Evolutionary conservation across 495 filamentous ascomycete species (phyloP).

Genomic region (Neurospora sp.): DNA sequence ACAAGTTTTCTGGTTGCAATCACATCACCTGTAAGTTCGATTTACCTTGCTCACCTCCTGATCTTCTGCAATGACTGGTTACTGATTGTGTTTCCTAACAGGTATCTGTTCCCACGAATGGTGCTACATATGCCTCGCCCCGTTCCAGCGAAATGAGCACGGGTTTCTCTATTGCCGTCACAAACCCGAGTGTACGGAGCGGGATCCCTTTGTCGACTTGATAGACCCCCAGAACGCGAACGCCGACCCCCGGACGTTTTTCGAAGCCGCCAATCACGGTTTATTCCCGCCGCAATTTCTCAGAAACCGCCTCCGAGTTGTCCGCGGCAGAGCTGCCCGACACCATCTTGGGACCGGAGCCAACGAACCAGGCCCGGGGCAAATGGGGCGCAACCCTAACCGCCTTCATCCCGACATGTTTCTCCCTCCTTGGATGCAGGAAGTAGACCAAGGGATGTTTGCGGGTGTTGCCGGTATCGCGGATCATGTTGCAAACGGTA

Average conservation of each 20-base stretch:
- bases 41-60: background rate
- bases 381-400: background rate
- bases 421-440: background rate
- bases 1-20: slow-evolving; percentile 38
- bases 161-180: slow-evolving; percentile 26
- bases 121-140: slow-evolving; percentile 35
- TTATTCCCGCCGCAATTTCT: background rate
- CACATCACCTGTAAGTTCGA: slow-evolving; percentile 35
- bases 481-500: background rate
- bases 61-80: background rate
- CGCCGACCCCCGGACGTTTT: background rate
- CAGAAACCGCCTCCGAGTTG: background rate
- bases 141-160: slow-evolving; percentile 17
- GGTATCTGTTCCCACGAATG: slow-evolving; percentile 34
- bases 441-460: background rate
- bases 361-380: background rate
- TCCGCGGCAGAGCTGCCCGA: background rate
- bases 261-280: background rate
- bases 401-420: background rate
- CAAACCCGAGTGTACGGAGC: slow-evolving; percentile 20
- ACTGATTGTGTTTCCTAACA: slow-evolving; percentile 3
- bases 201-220: slow-evolving; percentile 10
- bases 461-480: background rate
- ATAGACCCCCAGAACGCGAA: slow-evolving; percentile 5
- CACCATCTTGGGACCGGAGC: background rate